These are phyloP conservation scores for Fonsecaea pugnacius DNA, from an alignment of 2,329 filamentous ascomycete species.

Conservation along the genomic window DNA sequence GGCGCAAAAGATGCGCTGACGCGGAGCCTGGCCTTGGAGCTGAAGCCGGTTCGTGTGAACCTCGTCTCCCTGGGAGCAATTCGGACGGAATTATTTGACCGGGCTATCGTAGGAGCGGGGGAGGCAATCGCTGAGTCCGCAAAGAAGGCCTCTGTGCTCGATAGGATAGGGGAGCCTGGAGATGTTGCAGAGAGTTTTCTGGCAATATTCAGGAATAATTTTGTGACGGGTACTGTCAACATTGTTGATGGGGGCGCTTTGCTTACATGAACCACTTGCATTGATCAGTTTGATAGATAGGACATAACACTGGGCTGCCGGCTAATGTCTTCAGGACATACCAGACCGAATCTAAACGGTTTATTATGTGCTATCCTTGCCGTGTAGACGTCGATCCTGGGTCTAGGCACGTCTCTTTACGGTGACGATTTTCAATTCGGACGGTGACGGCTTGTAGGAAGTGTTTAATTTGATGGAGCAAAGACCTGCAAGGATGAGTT, in stretches of 20 bases:
- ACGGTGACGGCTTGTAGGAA: no score
- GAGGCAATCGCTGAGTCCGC: background rate
- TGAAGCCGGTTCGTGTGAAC: slow-evolving; percentile 51
- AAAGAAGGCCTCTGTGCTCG: slow-evolving; percentile 6
- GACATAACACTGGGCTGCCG: no score
- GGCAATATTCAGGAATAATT: slow-evolving; percentile 50
- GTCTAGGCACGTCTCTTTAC: no score
- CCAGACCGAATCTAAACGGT: no score
- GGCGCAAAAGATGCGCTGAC: slow-evolving; percentile 42
- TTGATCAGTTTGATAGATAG: no score
- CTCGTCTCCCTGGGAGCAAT: slow-evolving; percentile 48
- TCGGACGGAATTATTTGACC: slow-evolving; percentile 40
- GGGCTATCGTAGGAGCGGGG: background rate
- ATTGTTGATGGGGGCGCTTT: slow-evolving; percentile 45
- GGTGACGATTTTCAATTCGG: no score
- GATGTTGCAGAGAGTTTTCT: slow-evolving; percentile 52
- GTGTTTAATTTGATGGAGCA: no score
- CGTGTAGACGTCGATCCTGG: no score
- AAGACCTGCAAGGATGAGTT: no score
- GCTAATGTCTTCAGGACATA: no score
- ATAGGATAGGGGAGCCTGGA: slow-evolving; percentile 36
- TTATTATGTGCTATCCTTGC: no score
- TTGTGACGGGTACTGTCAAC: slow-evolving; percentile 44
- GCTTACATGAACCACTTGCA: slow-evolving; percentile 26
- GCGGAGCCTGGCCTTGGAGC: slow-evolving; percentile 48